Base-by-base conservation (phyloP, 306 rosid genomes). In the Cicer cuneatum region DNA sequence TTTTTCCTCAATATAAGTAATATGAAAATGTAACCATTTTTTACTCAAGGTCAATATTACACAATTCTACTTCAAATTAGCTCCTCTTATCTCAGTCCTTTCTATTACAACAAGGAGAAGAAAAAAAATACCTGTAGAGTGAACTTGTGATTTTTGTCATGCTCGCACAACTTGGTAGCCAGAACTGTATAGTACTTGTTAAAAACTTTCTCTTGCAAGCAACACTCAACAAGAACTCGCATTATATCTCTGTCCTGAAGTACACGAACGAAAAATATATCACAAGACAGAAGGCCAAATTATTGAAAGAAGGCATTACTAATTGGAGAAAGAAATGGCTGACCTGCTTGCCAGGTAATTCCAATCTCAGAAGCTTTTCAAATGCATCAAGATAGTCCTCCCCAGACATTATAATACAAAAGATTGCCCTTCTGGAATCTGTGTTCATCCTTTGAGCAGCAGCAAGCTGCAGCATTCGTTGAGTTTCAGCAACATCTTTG, bases 371-470 rank as follows among this genome's bases (percentile, higher is more conserved):
- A 79, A 94, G 96, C 90, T 91, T 94, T 85, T 90, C 97, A 78
- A 91, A 91, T 65, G 98, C 92, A 85, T 94, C 98, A 76, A 90
- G 60, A 68, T 90, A 91, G 72, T 94, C 97, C 78, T 94, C 96
- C 29, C 96, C 97, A 38, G 92, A 88, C 98, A 94, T 94, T 67
- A 94, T 84, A 58, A 94, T 86, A 80, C 98, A 94, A 82, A 94
- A 94, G 64, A 94, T 94, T 69, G 97, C 96, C 82, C 85, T 87
- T 74, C 98, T 86, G 29, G 87, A 81, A 79, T 94, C 97, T 43
- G 98, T 94, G 80, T 94, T 94, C 98, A 94, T 94, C 84, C 87
- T 87, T 81, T 91, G 98, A 54, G 86, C 83, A 68, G 98, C 88
- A 69, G 98, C 97, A 14, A 91, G 96, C 80, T 91, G 86, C 79